Evolutionary conservation across 805 yeast species (phyloP).

Genomic region (Ogataea zsoltii): DNA sequence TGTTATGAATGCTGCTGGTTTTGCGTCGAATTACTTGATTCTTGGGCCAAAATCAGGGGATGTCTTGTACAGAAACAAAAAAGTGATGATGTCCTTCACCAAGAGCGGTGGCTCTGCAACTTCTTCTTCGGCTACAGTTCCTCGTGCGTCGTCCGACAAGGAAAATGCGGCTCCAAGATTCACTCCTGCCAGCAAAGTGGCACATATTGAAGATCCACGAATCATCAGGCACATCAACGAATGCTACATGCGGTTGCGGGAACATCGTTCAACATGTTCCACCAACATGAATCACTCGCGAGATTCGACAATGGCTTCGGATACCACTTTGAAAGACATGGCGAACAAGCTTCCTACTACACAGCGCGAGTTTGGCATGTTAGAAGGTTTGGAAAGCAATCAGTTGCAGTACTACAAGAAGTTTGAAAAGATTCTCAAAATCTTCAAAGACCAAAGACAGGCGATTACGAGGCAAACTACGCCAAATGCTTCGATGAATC

Average conservation of each 20-base stretch:
- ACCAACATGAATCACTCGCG: conserved; percentile 38
- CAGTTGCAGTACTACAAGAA: conserved; percentile 29
- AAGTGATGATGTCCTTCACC: conserved; percentile 55
- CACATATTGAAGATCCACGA: conserved; percentile 18
- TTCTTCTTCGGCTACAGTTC: neutral
- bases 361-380: conserved; percentile 43
- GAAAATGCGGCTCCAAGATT: conserved; percentile 22
- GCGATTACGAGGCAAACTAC: conserved; percentile 5
- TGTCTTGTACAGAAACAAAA: conserved; percentile 42
- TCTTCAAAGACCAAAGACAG: conserved; percentile 23
- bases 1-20: conserved; percentile 72
- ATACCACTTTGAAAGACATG: conserved; percentile 52
- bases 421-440: conserved; percentile 27
- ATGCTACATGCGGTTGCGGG: conserved; percentile 37
- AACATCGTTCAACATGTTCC: conserved; percentile 44
- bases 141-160: conserved; percentile 16
- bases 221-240: conserved; percentile 32
- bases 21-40: conserved; percentile 73
- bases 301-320: conserved; percentile 38
- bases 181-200: conserved; percentile 20
- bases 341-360: conserved; percentile 54
- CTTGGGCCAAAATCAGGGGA: conserved; percentile 56
- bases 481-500: conserved; percentile 1
- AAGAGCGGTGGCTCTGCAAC: conserved; percentile 7
- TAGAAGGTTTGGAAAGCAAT: conserved; percentile 38